Evolutionary conservation across 2,329 filamentous ascomycete genomes (phyloP).

Genomic region (Verticillium albo-atrum): DNA sequence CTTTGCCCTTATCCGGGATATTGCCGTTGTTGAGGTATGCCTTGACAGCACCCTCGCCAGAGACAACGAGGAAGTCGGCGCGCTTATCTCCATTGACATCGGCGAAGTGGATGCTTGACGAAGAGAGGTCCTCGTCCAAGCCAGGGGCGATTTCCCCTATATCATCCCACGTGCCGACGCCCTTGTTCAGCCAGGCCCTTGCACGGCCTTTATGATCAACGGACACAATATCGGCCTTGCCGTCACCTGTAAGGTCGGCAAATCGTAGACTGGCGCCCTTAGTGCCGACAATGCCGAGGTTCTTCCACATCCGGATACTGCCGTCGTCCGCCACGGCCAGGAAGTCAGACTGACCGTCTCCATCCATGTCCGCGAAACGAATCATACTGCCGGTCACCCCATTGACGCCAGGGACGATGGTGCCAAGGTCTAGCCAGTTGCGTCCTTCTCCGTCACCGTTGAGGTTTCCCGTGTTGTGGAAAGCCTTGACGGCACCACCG

Average conservation of each 20-base stretch:
- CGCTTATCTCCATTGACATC: constrained; percentile 5
- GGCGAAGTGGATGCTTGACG: background rate
- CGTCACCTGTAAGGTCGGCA: constrained; percentile 11
- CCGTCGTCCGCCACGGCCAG: constrained; percentile 6
- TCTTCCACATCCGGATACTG: constrained; percentile 10
- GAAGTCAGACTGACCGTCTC: constrained; percentile 12
- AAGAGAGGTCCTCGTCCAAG: constrained; percentile 3
- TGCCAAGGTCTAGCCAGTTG: constrained; percentile 5
- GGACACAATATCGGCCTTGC: constrained; percentile 11
- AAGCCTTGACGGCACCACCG: constrained; percentile 3
- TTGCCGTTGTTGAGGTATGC: constrained; percentile 10
- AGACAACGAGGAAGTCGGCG: constrained; percentile 12
- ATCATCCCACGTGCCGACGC: background rate
- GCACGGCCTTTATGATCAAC: constrained; percentile 2
- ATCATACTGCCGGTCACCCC: constrained; percentile 6
- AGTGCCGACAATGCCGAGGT: constrained; percentile 6
- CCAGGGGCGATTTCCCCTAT: constrained; percentile 1
- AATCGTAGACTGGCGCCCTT: constrained; percentile 3
- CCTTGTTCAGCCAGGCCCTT: constrained; percentile 7
- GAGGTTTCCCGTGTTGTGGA: background rate
- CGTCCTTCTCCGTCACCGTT: background rate
- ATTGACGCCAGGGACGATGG: constrained; percentile 2
- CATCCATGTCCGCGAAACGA: constrained; percentile 9
- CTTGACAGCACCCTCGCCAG: constrained; percentile 13
- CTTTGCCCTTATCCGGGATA: background rate